These are phyloP conservation scores for Fusarium beomiforme DNA, from an alignment of 2,329 filamentous ascomycete species.

Conservation along the genomic window DNA sequence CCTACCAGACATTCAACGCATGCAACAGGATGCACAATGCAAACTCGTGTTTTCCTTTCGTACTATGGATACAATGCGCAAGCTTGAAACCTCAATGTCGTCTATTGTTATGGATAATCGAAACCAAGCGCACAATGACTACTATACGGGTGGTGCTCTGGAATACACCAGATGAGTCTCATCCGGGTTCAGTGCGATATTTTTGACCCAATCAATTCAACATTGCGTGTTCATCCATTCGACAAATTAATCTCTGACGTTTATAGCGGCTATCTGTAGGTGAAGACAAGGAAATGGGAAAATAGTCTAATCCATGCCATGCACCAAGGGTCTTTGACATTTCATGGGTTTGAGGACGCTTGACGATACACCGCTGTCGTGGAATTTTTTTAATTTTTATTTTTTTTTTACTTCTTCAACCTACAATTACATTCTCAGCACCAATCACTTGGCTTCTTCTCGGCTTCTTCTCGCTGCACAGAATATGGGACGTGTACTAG, in stretches of 20 bases:
- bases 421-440: slow-evolving; percentile 7
- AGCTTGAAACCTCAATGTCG: slow-evolving; percentile 17
- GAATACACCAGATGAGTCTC: neutral
- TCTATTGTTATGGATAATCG: slow-evolving; percentile 19
- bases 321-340: slow-evolving; percentile 23
- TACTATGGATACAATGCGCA: neutral
- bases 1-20: slow-evolving; percentile 3
- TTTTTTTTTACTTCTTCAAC: slow-evolving; percentile 4
- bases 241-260: slow-evolving; percentile 10
- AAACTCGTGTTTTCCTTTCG: slow-evolving; percentile 3
- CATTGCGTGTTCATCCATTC: slow-evolving; percentile 19
- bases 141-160: slow-evolving; percentile 2
- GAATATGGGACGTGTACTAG: slow-evolving; percentile 32
- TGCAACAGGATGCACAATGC: slow-evolving; percentile 18
- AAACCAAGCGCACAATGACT: slow-evolving; percentile 21
- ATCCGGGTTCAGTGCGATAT: neutral
- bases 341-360: slow-evolving; percentile 26
- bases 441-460: slow-evolving; percentile 22
- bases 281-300: slow-evolving; percentile 3
- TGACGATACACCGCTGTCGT: slow-evolving; percentile 31
- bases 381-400: too few relatives aligned
- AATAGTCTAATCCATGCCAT: slow-evolving; percentile 3
- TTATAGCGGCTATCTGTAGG: slow-evolving; percentile 18
- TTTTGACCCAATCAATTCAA: slow-evolving; percentile 3
- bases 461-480: slow-evolving; percentile 19